These are phyloP conservation scores for Psilocybe cubensis DNA, from an alignment of 768 basidiomycete genomes.

Conservation along the genomic window DNA sequence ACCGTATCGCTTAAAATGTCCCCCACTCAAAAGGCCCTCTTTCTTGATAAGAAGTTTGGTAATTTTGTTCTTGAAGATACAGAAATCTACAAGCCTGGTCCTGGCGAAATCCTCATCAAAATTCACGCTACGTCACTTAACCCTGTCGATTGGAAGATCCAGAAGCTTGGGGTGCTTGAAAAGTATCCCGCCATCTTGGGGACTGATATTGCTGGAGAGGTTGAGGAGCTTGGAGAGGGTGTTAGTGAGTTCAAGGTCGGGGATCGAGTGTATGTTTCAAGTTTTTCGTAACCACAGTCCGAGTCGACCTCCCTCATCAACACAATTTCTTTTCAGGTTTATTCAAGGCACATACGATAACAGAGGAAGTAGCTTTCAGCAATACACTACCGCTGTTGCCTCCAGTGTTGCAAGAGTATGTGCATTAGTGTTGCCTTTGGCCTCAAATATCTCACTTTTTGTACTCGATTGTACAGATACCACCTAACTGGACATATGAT, in stretches of 20 bases:
- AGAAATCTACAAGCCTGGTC: slow-evolving; percentile 31
- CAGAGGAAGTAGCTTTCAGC: slow-evolving; percentile 46
- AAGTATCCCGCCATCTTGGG: slow-evolving; percentile 49
- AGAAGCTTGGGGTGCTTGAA: slow-evolving; percentile 29
- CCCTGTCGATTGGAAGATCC: slow-evolving; percentile 45
- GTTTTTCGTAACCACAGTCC: background rate
- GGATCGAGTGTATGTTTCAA: slow-evolving; percentile 50
- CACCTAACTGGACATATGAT: slow-evolving; percentile 36
- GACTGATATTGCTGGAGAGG: slow-evolving; percentile 53
- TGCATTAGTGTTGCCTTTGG: background rate
- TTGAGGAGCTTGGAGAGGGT: slow-evolving; percentile 53
- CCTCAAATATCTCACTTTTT: no score
- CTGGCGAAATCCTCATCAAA: slow-evolving; percentile 47
- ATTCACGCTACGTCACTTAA: slow-evolving; percentile 45
- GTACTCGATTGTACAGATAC: slow-evolving; percentile 30
- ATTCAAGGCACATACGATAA: slow-evolving; percentile 41
- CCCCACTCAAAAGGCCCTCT: no score
- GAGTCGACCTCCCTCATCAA: background rate
- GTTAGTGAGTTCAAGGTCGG: slow-evolving; percentile 53
- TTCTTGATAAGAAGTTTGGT: slow-evolving; percentile 18
- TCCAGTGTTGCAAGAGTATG: slow-evolving; percentile 43
- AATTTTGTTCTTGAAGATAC: slow-evolving; percentile 23
- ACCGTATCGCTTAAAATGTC: no score
- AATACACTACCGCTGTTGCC: slow-evolving; percentile 44
- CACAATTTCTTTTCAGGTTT: slow-evolving; percentile 30